Evolutionary conservation across 768 basidiomycete species (phyloP).

Genomic region (Chiua virens): DNA sequence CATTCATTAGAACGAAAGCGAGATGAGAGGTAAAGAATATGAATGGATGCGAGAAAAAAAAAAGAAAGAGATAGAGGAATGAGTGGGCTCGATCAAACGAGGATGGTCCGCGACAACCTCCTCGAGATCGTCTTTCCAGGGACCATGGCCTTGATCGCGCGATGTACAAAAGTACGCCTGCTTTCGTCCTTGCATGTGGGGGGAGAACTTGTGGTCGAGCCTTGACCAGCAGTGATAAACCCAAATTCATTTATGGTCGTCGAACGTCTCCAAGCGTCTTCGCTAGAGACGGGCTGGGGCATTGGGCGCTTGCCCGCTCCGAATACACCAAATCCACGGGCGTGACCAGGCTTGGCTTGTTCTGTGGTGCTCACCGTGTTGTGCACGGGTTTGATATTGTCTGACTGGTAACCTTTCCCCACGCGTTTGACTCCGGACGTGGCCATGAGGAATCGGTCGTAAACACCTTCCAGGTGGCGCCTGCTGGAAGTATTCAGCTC

Average conservation of each 20-base stretch:
- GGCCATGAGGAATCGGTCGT: slow-evolving; percentile 82
- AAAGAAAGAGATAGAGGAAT: background rate
- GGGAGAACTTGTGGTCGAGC: slow-evolving; percentile 18
- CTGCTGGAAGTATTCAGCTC: slow-evolving; percentile 56
- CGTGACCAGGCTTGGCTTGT: slow-evolving; percentile 15
- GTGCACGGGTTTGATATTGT: slow-evolving; percentile 47
- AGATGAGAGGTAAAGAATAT: background rate
- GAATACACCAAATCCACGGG: slow-evolving; percentile 30
- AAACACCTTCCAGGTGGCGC: slow-evolving; percentile 68
- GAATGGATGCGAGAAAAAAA: background rate
- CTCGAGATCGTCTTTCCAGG: slow-evolving; percentile 58
- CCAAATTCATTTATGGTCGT: slow-evolving; percentile 69
- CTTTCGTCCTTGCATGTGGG: slow-evolving; percentile 45
- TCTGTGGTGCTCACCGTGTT: slow-evolving; percentile 29
- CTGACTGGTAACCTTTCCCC: slow-evolving; percentile 81
- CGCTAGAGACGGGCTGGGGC: slow-evolving; percentile 74
- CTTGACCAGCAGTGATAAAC: slow-evolving; percentile 41
- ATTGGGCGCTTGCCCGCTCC: slow-evolving; percentile 48
- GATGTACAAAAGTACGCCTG: slow-evolving; percentile 55
- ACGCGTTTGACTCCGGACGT: slow-evolving; percentile 77
- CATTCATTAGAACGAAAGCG: slow-evolving; percentile 23
- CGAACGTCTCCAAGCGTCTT: slow-evolving; percentile 47
- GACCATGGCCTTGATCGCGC: slow-evolving; percentile 76
- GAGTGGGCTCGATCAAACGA: slow-evolving; percentile 15
- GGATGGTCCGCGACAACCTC: slow-evolving; percentile 44